These are phyloP conservation scores for Ampelocalamus luodianensis DNA, from an alignment of 176 grass and related monocot genomes.

Conservation along the genomic window DNA sequence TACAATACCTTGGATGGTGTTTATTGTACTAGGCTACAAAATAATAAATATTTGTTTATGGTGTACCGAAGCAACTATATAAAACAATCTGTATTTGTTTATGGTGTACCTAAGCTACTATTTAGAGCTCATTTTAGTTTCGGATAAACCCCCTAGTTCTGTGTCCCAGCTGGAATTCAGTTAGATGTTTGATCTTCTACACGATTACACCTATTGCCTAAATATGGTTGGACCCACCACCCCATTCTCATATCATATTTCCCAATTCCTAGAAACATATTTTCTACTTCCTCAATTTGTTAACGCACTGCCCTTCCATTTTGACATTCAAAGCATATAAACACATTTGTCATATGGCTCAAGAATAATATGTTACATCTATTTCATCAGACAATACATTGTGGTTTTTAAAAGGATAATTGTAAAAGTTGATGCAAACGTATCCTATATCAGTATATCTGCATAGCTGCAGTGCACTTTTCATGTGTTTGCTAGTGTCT, in stretches of 20 bases:
- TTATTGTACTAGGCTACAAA: slow-evolving; percentile 21
- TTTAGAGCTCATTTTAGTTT: not conserved
- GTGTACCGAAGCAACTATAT: not conserved
- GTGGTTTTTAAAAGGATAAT: not conserved
- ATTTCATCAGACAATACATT: slow-evolving; percentile 26
- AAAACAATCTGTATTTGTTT: slow-evolving; percentile 29
- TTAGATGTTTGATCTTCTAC: slow-evolving; percentile 4
- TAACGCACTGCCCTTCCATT: not conserved
- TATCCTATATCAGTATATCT: not conserved
- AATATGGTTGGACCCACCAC: not conserved
- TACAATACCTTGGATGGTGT: slow-evolving; percentile 13
- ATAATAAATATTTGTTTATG: slow-evolving; percentile 27
- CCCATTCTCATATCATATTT: not conserved
- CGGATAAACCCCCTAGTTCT: not conserved
- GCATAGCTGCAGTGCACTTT: not conserved
- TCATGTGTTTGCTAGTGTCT: slow-evolving; percentile 4
- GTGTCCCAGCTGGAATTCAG: not conserved
- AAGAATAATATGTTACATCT: not conserved
- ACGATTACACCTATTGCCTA: not conserved
- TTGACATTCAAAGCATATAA: not conserved
- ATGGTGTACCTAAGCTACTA: slow-evolving; percentile 9
- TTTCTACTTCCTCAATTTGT: not conserved
- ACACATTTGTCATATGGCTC: not conserved
- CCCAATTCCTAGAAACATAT: not conserved
- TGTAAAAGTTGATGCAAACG: not conserved